Evolutionary conservation across 2,329 filamentous ascomycete species (phyloP).

Genomic region (Eutypella sp.): DNA sequence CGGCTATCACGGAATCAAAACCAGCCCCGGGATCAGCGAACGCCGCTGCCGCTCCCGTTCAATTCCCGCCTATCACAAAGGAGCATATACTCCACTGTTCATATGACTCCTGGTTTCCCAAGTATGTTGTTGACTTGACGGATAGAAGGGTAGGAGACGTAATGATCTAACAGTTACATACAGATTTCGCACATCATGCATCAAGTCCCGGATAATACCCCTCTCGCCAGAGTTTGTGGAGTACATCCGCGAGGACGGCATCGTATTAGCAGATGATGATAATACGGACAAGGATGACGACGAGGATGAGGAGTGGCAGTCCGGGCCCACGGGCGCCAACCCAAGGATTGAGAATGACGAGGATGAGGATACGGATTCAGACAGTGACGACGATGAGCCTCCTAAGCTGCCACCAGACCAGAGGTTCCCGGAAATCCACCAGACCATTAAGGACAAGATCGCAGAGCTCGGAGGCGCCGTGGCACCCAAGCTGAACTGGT

Average conservation of each 20-base stretch:
- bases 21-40: conserved; percentile 9
- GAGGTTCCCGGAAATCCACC: conserved; percentile 68
- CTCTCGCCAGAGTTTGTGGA: conserved; percentile 70
- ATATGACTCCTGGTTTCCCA: conserved; percentile 86
- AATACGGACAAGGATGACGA: conserved; percentile 41
- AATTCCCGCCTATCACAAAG: conserved; percentile 77
- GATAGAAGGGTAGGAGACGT: neutral
- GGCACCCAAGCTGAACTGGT: conserved; percentile 95
- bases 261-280: conserved; percentile 73
- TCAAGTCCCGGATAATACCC: conserved; percentile 81
- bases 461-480: conserved; percentile 78
- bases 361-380: conserved; percentile 40
- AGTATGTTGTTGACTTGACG: conserved; percentile 38
- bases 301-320: conserved; percentile 53
- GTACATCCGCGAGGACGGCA: conserved; percentile 89
- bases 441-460: conserved; percentile 71
- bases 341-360: conserved; percentile 29
- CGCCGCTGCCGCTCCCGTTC: conserved; percentile 14
- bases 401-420: conserved; percentile 44
- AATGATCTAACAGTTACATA: conserved; percentile 7
- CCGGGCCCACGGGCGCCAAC: conserved; percentile 31
- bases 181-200: conserved; percentile 73
- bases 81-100: conserved; percentile 92
- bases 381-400: conserved; percentile 41
- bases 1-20: conserved; percentile 17